Evolutionary conservation across 805 yeast genomes (phyloP).

Genomic region (Pichia nanzhaoensis): DNA sequence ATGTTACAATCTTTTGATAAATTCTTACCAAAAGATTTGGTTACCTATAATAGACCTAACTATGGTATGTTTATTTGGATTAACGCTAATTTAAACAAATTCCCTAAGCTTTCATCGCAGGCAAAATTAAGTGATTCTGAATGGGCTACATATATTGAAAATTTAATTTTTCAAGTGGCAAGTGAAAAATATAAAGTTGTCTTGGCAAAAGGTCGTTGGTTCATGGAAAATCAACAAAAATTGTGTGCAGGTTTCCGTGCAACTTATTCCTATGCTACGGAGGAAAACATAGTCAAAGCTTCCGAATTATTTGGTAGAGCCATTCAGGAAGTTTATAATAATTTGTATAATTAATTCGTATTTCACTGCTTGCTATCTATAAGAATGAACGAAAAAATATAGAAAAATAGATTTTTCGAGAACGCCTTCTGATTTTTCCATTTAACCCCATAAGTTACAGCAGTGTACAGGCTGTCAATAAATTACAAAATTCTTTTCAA

Average conservation of each 20-base stretch:
- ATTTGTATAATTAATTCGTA: conserved; percentile 13
- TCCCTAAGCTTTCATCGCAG: conserved; percentile 36
- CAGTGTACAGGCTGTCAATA: too few species aligned
- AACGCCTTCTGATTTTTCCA: too few species aligned
- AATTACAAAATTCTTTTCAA: too few species aligned
- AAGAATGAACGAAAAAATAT: too few species aligned
- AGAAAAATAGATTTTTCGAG: too few species aligned
- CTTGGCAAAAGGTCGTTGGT: conserved; percentile 32
- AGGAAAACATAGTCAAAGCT: conserved; percentile 21
- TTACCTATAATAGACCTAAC: conserved; percentile 36
- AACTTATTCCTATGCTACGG: conserved; percentile 27
- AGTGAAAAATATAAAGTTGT: conserved; percentile 22
- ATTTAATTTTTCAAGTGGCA: conserved; percentile 20
- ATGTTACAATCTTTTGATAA: conserved; percentile 46
- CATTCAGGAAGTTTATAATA: conserved; percentile 14
- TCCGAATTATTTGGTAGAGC: conserved; percentile 25
- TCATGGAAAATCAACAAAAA: conserved; percentile 21
- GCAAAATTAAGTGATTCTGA: conserved; percentile 29
- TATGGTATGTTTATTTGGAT: conserved; percentile 42
- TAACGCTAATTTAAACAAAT: conserved; percentile 34
- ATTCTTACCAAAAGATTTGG: conserved; percentile 39
- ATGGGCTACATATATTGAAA: conserved; percentile 30
- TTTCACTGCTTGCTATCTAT: too few species aligned
- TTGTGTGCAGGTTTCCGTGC: conserved; percentile 27
- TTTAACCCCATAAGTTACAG: too few species aligned